These are phyloP conservation scores for Acorus calamus DNA, from an alignment of 106 monocot genomes.

Conservation along the genomic window DNA sequence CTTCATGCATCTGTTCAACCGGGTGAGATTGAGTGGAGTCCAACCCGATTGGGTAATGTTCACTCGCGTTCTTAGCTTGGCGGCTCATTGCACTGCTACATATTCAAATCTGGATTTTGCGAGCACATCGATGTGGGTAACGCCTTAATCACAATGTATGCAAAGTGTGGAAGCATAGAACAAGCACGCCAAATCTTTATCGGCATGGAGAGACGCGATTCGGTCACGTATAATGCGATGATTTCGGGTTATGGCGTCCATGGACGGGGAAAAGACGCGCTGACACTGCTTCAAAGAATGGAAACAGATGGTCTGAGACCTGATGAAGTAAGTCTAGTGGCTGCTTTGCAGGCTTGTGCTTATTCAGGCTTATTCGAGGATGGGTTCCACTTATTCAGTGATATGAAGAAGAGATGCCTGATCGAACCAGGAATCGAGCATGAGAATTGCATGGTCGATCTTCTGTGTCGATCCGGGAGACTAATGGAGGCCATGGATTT, in stretches of 20 bases:
- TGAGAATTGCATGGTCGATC: slow-evolving; percentile 9
- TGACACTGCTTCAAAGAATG: not conserved
- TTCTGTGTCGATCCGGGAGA: not conserved
- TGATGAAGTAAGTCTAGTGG: slow-evolving; percentile 3
- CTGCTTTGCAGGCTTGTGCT: not conserved
- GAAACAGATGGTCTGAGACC: not conserved
- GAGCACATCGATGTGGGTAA: slow-evolving; percentile 4
- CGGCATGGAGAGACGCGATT: not conserved
- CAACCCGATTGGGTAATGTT: slow-evolving; percentile 7
- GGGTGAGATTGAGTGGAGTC: slow-evolving; percentile 1
- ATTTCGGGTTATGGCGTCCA: not conserved
- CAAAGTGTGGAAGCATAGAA: slow-evolving; percentile 8
- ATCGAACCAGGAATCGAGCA: slow-evolving; percentile 3
- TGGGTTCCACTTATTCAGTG: not conserved
- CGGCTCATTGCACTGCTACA: slow-evolving; percentile 6
- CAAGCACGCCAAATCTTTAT: not conserved
- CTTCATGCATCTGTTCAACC: slow-evolving; percentile 3
- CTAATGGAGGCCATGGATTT: slow-evolving; percentile 5
- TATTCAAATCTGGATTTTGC: slow-evolving; percentile 4
- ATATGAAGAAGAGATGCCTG: slow-evolving; percentile 1
- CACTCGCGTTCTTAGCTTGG: not conserved
- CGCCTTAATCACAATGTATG: slow-evolving; percentile 6
- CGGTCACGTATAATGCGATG: slow-evolving; percentile 1
- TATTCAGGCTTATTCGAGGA: not conserved
- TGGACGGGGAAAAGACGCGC: slow-evolving; percentile 3